Conservation (phyloP, 257 asterid species). For the Cruciata laevipes region DNA sequence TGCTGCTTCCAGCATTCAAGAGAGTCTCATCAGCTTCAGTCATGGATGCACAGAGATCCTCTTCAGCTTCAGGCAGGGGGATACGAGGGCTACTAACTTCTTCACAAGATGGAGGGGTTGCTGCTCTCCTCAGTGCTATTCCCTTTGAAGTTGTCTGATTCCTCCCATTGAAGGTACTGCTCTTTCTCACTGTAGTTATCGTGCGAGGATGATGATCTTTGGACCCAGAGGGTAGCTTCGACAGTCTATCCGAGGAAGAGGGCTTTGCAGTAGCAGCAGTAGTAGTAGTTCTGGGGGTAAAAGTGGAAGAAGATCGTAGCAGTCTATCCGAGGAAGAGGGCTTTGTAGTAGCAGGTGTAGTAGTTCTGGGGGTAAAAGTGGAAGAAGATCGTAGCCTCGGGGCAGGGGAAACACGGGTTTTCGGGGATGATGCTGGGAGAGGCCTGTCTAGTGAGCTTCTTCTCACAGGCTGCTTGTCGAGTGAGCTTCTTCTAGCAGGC, state of each 20-base stretch:
- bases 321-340: slow-evolving; percentile 21
- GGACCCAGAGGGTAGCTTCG: slow-evolving; percentile 3
- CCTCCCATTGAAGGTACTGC: slow-evolving; percentile 7
- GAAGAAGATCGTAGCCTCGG: slow-evolving; percentile 37
- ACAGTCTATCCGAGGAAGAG: slow-evolving; percentile 26
- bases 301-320: slow-evolving; percentile 37
- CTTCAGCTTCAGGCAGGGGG: slow-evolving; percentile 15
- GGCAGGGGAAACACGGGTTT: slow-evolving; percentile 33
- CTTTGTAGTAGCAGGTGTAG: slow-evolving; percentile 21
- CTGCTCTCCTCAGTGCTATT: background rate
- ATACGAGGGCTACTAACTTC: slow-evolving; percentile 11
- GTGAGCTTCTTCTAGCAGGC: slow-evolving; percentile 38
- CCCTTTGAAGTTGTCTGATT: slow-evolving; percentile 15
- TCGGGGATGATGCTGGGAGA: slow-evolving; percentile 36
- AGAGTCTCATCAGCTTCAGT: slow-evolving; percentile 31
- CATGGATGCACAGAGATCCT: slow-evolving; percentile 21
- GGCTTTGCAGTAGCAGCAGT: slow-evolving; percentile 22
- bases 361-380: slow-evolving; percentile 26
- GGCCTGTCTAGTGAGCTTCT: slow-evolving; percentile 53
- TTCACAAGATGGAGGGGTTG: slow-evolving; percentile 14
- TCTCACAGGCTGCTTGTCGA: background rate
- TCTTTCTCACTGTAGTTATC: slow-evolving; percentile 29
- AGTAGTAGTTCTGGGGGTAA: slow-evolving; percentile 19
- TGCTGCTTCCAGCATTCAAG: slow-evolving; percentile 5
- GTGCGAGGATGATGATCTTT: slow-evolving; percentile 27